phyloP scores from a whole-genome alignment of 1,284 basidiomycete genomes.

The Mycena citricolor region DNA sequence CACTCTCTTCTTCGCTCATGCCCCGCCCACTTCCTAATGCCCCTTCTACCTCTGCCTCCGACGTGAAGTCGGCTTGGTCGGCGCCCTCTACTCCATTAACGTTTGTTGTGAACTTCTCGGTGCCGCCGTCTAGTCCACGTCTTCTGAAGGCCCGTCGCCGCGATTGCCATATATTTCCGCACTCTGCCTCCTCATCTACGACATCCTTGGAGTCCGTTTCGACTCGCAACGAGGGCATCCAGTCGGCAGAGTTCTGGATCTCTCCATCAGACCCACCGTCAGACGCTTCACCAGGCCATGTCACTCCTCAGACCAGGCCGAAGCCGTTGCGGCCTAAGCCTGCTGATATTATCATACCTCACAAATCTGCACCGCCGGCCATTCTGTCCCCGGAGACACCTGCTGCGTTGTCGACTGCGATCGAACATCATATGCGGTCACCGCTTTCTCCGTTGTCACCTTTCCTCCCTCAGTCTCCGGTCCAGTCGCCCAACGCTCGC shows the following conservation, averaged over 20 bases:
- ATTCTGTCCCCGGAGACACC: background rate
- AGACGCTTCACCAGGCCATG: conserved; percentile 8
- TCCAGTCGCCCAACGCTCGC: conserved; percentile 16
- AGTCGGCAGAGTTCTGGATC: conserved; percentile 16
- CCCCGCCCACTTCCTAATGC: no score
- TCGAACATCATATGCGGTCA: conserved; percentile 3
- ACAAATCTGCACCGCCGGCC: no score
- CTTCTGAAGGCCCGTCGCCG: conserved; percentile 16
- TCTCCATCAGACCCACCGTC: conserved; percentile 3
- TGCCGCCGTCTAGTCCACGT: conserved; percentile 14
- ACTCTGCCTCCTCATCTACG: conserved; percentile 17
- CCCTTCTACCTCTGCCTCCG: no score
- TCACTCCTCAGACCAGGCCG: conserved; percentile 10
- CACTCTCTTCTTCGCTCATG: no score
- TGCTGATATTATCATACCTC: conserved; percentile 21
- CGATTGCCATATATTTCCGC: conserved; percentile 16
- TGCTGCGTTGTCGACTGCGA: background rate
- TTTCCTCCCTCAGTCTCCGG: conserved; percentile 8
- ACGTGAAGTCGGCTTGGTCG: no score
- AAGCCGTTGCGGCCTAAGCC: conserved; percentile 20
- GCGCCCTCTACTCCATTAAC: no score
- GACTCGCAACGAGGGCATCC: conserved; percentile 13
- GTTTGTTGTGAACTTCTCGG: no score
- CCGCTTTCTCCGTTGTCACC: conserved; percentile 17
- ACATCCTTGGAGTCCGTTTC: conserved; percentile 13